phyloP scores from a whole-genome alignment of 2,329 filamentous ascomycete species.

The Cercospora sesami region DNA sequence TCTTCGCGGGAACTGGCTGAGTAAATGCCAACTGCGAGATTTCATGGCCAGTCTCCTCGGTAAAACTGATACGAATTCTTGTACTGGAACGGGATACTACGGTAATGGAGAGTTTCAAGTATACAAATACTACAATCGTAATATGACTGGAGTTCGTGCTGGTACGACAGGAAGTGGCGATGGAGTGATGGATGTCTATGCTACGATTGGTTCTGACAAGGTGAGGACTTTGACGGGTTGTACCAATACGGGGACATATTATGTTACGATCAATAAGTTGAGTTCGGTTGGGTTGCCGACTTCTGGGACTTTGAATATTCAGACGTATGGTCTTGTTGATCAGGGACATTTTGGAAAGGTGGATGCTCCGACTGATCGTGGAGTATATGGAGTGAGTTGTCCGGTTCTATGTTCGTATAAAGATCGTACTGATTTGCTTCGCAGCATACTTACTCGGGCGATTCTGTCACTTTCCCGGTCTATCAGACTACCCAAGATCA shows the following conservation, averaged over 20 bases:
- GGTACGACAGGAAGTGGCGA: conserved; percentile 42
- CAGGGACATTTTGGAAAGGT: conserved; percentile 35
- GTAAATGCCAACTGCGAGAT: conserved; percentile 46
- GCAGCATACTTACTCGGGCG: conserved; percentile 39
- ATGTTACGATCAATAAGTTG: conserved; percentile 40
- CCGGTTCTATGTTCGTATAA: conserved; percentile 1
- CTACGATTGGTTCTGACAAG: conserved; percentile 36
- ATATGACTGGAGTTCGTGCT: conserved; percentile 48
- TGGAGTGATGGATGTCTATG: conserved; percentile 43
- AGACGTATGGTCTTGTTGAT: conserved; percentile 33
- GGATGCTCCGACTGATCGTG: conserved; percentile 38
- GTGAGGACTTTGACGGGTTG: conserved; percentile 43
- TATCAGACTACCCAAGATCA: conserved; percentile 39
- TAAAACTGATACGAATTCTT: conserved; percentile 35
- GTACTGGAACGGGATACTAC: conserved; percentile 38
- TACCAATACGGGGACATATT: conserved; percentile 38
- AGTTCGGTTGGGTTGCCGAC: conserved; percentile 39
- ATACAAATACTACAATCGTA: conserved; percentile 50
- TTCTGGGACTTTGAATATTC: conserved; percentile 38
- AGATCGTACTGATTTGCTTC: background rate
- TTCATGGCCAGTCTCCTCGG: conserved; percentile 46
- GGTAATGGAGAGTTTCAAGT: conserved; percentile 48
- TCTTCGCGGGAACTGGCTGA: conserved; percentile 51
- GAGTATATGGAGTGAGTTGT: conserved; percentile 19
- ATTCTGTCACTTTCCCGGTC: conserved; percentile 43